Evolutionary conservation across 2,329 filamentous ascomycete genomes (phyloP).

Genomic region (Xylariaceae sp.): DNA sequence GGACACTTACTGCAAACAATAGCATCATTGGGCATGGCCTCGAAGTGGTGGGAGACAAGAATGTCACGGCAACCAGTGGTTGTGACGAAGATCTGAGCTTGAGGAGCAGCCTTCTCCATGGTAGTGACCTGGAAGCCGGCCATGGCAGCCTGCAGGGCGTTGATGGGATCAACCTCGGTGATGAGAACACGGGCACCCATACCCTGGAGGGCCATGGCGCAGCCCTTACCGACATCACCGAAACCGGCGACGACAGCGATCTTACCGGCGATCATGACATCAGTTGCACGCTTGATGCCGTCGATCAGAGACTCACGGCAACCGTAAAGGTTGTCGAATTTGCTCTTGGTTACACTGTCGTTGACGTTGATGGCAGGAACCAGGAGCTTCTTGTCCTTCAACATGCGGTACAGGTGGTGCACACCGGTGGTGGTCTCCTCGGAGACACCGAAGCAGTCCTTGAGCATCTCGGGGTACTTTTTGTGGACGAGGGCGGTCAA

Average conservation of each 20-base stretch:
- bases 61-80: conserved; percentile 99
- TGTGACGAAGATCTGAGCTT: conserved; percentile 97
- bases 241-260: conserved; percentile 94
- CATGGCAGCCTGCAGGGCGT: conserved; percentile 97
- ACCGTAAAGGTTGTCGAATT: conserved; percentile 99
- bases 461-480: conserved; percentile 98
- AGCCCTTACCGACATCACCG: conserved; percentile 99
- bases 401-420: conserved; percentile 98
- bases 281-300: conserved; percentile 99
- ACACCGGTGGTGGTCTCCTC: conserved; percentile 99
- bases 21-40: conserved; percentile 93
- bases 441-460: conserved; percentile 96
- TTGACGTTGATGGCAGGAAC: conserved; percentile 99
- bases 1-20: conserved; percentile 83
- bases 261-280: conserved; percentile 99
- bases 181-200: conserved; percentile 97
- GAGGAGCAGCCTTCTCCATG: conserved; percentile 89
- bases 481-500: conserved; percentile 92
- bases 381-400: conserved; percentile 83
- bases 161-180: conserved; percentile 98
- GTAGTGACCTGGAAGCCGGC: conserved; percentile 94
- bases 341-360: conserved; percentile 99
- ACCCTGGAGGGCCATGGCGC: conserved; percentile 87
- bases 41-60: conserved; percentile 84
- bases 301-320: conserved; percentile 98